Evolutionary conservation across 495 filamentous ascomycete species (phyloP).

Genomic region (Penicillium steckii): DNA sequence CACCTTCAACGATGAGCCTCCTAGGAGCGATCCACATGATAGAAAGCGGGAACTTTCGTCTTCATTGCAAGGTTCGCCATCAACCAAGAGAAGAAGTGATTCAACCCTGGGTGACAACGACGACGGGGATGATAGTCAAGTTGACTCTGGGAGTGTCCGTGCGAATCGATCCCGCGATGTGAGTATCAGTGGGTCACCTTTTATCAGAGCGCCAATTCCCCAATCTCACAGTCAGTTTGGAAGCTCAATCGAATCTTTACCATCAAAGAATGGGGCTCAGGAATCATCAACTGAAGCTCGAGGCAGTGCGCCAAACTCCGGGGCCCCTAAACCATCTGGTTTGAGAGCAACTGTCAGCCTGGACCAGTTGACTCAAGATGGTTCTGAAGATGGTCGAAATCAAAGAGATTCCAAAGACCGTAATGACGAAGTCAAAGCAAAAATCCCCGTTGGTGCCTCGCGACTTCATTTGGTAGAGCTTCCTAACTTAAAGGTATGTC

Average conservation of each 20-base stretch:
- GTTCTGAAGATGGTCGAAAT: slow-evolving; percentile 15
- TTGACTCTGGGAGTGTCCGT: slow-evolving; percentile 20
- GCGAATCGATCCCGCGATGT: slow-evolving; percentile 33
- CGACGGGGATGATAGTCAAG: slow-evolving; percentile 9
- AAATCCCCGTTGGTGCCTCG: slow-evolving; percentile 72
- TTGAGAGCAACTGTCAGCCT: slow-evolving; percentile 30
- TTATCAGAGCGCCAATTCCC: slow-evolving; percentile 32
- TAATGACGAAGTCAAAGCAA: slow-evolving; percentile 3
- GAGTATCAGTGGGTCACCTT: slow-evolving; percentile 46
- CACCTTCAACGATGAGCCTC: slow-evolving; percentile 7
- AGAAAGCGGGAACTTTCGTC: slow-evolving; percentile 30
- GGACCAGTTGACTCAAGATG: slow-evolving; percentile 18
- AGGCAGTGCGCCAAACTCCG: slow-evolving; percentile 8
- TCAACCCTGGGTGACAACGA: slow-evolving; percentile 20
- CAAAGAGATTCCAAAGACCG: slow-evolving; percentile 4
- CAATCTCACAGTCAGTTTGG: slow-evolving; percentile 33
- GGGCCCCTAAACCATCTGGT: slow-evolving; percentile 29
- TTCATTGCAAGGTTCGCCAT: slow-evolving; percentile 14
- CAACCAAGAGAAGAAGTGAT: slow-evolving; percentile 20
- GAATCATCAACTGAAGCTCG: slow-evolving; percentile 29
- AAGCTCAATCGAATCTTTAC: slow-evolving; percentile 33
- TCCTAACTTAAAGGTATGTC: slow-evolving; percentile 45
- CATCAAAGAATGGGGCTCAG: slow-evolving; percentile 24
- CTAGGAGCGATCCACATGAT: slow-evolving; percentile 2
- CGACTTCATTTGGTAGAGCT: slow-evolving; percentile 63